A percentile compares a stretch with the other conserved stretches of the same genome.
Conservation (phyloP, 108 stramenopile genomes). For the Pseudonitzschia delicatissima region DNA sequence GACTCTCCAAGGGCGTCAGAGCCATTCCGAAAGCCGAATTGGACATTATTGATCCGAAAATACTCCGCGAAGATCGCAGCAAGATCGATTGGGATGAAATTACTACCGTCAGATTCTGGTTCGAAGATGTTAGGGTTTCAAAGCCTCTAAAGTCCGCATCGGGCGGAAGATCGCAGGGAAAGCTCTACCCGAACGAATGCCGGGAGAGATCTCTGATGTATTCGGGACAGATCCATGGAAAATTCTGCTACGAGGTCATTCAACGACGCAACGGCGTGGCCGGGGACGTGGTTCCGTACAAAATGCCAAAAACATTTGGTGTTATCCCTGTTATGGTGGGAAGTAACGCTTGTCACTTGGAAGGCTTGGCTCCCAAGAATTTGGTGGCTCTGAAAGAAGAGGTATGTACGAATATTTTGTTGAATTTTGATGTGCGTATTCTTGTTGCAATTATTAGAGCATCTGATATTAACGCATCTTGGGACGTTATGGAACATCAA, state of each 20-base stretch:
- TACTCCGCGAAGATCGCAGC: conserved; percentile 20
- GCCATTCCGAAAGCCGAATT: conserved; percentile 69
- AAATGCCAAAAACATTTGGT: conserved; percentile 70
- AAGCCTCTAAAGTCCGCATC: conserved; percentile 49
- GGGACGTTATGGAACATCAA: not conserved
- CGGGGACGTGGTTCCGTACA: conserved; percentile 22
- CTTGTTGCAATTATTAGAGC: not conserved
- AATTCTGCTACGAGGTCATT: conserved; percentile 64
- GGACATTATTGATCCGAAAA: conserved; percentile 50
- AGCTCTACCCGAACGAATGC: conserved; percentile 75
- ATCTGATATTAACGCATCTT: not conserved
- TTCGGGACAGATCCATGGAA: conserved; percentile 65
- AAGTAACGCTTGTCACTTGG: conserved; percentile 74
- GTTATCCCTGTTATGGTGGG: conserved; percentile 94
- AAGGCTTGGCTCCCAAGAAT: conserved; percentile 43
- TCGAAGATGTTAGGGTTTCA: conserved; percentile 65
- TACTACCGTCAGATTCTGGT: conserved; percentile 60
- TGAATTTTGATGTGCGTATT: not conserved
- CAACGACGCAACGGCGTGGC: conserved; percentile 63
- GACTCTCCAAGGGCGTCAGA: conserved; percentile 52
- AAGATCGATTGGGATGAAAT: conserved; percentile 33
- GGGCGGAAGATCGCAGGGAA: conserved; percentile 21
- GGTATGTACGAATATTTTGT: conserved; percentile 31
- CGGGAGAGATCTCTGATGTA: conserved; percentile 77
- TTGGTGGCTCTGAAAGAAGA: conserved; percentile 63